Evolutionary conservation across 768 basidiomycete genomes (phyloP).

Genomic region (Inosperma sp.): DNA sequence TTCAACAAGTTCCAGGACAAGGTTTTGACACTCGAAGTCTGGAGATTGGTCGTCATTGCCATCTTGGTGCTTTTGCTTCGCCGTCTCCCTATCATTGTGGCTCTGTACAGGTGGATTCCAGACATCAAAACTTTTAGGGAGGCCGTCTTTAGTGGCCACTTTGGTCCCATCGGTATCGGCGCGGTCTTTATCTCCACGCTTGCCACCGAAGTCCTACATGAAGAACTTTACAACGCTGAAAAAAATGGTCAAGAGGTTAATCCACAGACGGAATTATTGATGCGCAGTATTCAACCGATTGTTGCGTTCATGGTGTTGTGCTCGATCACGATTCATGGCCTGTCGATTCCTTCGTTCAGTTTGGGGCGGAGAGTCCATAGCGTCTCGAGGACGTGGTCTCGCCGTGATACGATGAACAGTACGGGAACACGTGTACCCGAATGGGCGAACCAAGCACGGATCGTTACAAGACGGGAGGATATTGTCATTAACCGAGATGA

Average conservation of each 20-base stretch:
- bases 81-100: slow-evolving; percentile 79
- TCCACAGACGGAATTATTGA: slow-evolving; percentile 57
- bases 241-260: slow-evolving; percentile 30
- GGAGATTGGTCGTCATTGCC: slow-evolving; percentile 81
- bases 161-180: slow-evolving; percentile 85
- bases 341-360: slow-evolving; percentile 94
- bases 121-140: slow-evolving; percentile 94
- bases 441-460: slow-evolving; percentile 76
- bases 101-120: slow-evolving; percentile 88
- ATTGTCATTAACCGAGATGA: slow-evolving; percentile 83
- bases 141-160: slow-evolving; percentile 92
- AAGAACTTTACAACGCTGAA: slow-evolving; percentile 31
- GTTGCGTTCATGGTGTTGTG: slow-evolving; percentile 92
- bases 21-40: slow-evolving; percentile 65
- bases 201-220: slow-evolving; percentile 56
- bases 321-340: slow-evolving; percentile 82
- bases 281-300: slow-evolving; percentile 82
- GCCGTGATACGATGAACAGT: slow-evolving; percentile 46
- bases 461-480: slow-evolving; percentile 66
- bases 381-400: slow-evolving; percentile 86
- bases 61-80: slow-evolving; percentile 78
- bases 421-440: slow-evolving; percentile 46
- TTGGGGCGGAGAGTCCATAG: slow-evolving; percentile 88
- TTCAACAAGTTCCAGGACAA: slow-evolving; percentile 72
- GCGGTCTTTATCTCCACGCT: slow-evolving; percentile 92